Evolutionary conservation across 2,329 filamentous ascomycete genomes (phyloP), one percentile per base, ranked within the genome.

Genomic region (Myriosclerotinia scirpicola): DNA sequence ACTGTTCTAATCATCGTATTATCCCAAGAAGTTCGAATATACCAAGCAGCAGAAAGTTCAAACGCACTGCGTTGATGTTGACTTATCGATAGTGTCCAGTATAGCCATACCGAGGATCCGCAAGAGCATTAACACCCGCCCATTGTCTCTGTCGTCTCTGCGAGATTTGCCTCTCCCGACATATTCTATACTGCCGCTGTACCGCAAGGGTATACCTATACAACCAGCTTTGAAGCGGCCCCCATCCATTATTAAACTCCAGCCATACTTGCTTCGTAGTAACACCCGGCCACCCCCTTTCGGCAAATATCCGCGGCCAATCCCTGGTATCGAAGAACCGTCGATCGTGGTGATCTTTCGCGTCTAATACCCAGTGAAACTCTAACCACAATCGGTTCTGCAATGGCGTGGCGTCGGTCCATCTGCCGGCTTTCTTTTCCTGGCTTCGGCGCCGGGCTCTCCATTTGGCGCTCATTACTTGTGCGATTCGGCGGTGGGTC

Each of bases 401-500:
- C 52, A 70, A 52, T 38, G 64, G 44, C 0, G 68, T 73, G 14
- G 69, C 71, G 62, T 72, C 72, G 5, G 67, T 69, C 71, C 73
- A 73, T 15, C 73, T 46, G 3, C 72, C 72, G 15, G 70, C 69
- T n/a, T 68, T 72, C 67, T 69, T 71, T 69, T 74, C 73, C 55
- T 71, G 69, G 5, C 9, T 15, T 59, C 71, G 64, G 36, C 72
- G 48, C 30, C 65, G 53, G 14, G 61, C 63, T 20, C 72, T 44
- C 69, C 70, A 73, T 34, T 62, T 36, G n/a, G 71, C 69, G 30
- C 64, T 70, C 64, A 69, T 67, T 11, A 71, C 65, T 46, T 69
- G 53, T 11, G 38, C 15, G 50, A 69, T 67, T 59, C 68, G 48
- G 44, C 65, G 55, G n/a, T 44, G 70, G 67, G 34, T 56, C 69